A percentile compares a stretch with the other conserved stretches of the same genome.
Conservation (phyloP, 2,329 filamentous ascomycete genomes). For the Sporothrix humicola region DNA sequence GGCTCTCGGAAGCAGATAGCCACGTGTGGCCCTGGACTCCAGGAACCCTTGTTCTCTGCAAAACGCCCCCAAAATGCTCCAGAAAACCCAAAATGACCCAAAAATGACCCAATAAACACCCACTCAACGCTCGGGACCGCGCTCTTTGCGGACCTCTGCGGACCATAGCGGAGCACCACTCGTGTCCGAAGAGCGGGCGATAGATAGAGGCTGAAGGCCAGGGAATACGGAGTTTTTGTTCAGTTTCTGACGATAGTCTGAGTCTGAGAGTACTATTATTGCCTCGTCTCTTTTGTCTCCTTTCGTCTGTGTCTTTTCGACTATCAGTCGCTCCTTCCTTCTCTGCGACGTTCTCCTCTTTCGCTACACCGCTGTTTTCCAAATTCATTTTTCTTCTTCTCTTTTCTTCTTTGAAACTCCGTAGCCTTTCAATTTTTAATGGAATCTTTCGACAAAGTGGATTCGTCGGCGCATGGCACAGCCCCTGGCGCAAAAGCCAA, state of each 20-base stretch:
- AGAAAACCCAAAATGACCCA: too few species aligned
- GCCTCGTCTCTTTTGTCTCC: not conserved
- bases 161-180: not conserved
- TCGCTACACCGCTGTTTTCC: conserved; percentile 17
- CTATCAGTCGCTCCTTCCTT: not conserved
- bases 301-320: not conserved
- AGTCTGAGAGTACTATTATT: not conserved
- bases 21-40: conserved; percentile 12
- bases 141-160: not conserved
- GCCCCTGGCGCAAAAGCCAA: conserved; percentile 1
- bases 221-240: not conserved
- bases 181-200: not conserved
- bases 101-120: not conserved
- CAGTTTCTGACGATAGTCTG: not conserved
- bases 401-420: not conserved
- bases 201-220: not conserved
- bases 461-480: conserved; percentile 1
- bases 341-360: not conserved
- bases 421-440: not conserved
- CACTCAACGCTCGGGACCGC: conserved; percentile 12
- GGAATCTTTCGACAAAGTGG: conserved; percentile 14
- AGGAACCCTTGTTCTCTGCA: not conserved
- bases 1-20: not conserved
- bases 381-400: not conserved
- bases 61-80: too few species aligned